A percentile compares a stretch with the other conserved stretches of the same genome.
phyloP scores from a whole-genome alignment of 331 rosid species.

The Quercus lobata region DNA sequence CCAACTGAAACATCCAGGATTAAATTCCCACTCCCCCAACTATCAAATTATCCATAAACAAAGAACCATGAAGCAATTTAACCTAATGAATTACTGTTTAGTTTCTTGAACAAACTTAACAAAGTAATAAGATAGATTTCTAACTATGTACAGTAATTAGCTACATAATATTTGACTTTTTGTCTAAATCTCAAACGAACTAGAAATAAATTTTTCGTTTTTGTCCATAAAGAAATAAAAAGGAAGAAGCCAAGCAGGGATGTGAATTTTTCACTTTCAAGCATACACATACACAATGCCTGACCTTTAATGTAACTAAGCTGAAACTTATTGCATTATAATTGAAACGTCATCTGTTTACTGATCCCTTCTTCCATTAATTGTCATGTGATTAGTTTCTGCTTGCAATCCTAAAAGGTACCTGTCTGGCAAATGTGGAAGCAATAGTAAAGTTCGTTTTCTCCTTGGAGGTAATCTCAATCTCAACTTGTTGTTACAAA shows the following conservation, averaged over 20 bases:
- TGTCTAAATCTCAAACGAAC: no score
- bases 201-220: no score
- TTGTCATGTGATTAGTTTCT: slow-evolving; percentile 35
- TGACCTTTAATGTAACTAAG: not conserved
- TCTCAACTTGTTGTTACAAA: not conserved
- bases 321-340: not conserved
- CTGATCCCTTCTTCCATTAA: slow-evolving; percentile 20
- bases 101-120: not conserved
- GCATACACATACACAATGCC: not conserved
- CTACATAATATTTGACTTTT: no score
- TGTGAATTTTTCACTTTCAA: not conserved
- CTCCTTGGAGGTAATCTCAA: slow-evolving; percentile 59
- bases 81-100: not conserved
- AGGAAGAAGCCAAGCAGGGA: not conserved
- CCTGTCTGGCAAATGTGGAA: slow-evolving; percentile 45
- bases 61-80: no score
- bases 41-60: no score
- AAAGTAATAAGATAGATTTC: not conserved
- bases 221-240: not conserved
- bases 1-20: no score
- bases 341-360: slow-evolving; percentile 11
- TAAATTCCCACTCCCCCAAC: no score
- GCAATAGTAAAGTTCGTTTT: slow-evolving; percentile 34
- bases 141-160: no score
- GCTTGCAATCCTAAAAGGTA: slow-evolving; percentile 30